A percentile compares a stretch with the other conserved stretches of the same genome.
Conservation (phyloP, 768 basidiomycete species). For the Termitomyces titanicus region DNA sequence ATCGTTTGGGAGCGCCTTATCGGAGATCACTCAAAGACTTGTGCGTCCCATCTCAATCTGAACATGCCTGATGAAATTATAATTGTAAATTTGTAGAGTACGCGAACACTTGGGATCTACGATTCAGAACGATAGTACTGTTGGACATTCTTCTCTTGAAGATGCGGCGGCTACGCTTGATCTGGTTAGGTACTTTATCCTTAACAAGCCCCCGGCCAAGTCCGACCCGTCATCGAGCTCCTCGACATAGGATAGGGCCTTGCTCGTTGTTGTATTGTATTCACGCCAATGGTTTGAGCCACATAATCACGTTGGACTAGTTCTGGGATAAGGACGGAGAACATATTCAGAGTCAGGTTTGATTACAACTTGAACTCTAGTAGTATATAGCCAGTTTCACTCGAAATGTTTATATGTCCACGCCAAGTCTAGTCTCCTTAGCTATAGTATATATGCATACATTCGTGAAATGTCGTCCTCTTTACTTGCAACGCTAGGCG, state of each 20-base stretch:
- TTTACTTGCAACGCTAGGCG: background rate
- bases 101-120: constrained; percentile 76
- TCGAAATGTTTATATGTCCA: no score
- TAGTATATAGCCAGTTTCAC: no score
- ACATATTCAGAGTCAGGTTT: no score
- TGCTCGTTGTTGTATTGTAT: background rate
- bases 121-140: constrained; percentile 78
- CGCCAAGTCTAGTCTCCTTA: no score
- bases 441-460: no score
- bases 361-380: no score
- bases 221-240: constrained; percentile 3
- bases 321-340: no score
- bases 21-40: constrained; percentile 79
- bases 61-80: background rate
- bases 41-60: constrained; percentile 36
- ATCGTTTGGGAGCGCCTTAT: constrained; percentile 68
- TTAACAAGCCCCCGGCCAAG: constrained; percentile 48
- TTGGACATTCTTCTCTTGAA: constrained; percentile 88
- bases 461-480: no score
- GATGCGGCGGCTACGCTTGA: constrained; percentile 89
- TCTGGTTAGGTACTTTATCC: constrained; percentile 78
- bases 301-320: no score
- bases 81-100: constrained; percentile 43
- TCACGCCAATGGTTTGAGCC: no score
- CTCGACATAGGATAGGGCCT: background rate